Conservation (phyloP, 1,284 basidiomycete genomes). For the Chalciporus piperatoides region DNA sequence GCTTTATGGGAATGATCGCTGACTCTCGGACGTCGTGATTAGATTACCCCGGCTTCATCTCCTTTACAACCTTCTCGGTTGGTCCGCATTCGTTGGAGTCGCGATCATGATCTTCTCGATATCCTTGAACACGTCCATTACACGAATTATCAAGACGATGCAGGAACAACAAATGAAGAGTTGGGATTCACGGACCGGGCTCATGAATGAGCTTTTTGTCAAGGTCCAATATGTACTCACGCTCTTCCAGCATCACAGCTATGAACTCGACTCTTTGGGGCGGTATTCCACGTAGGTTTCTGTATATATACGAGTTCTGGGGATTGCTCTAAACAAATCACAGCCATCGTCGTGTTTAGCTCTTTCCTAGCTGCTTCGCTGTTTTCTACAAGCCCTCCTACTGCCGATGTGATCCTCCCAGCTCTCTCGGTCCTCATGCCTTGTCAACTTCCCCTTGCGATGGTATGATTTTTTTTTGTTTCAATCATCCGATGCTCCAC, state of each 20-base stretch:
- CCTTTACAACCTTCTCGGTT: constrained; percentile 85
- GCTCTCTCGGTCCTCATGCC: constrained; percentile 84
- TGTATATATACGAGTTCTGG: constrained; percentile 20
- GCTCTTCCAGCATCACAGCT: constrained; percentile 52
- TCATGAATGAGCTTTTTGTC: constrained; percentile 69
- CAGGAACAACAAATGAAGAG: constrained; percentile 92
- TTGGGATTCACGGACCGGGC: constrained; percentile 68
- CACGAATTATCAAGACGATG: constrained; percentile 72
- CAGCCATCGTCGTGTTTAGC: constrained; percentile 80
- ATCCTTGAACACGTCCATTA: constrained; percentile 79
- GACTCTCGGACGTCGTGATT: background rate
- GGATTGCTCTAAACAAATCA: constrained; percentile 32
- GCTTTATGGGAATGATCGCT: background rate
- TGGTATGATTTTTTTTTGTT: constrained; percentile 45
- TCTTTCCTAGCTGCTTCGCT: constrained; percentile 82
- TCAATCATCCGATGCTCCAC: background rate
- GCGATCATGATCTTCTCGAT: constrained; percentile 84
- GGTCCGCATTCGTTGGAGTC: constrained; percentile 90
- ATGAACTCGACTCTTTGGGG: constrained; percentile 61
- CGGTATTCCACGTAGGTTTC: constrained; percentile 52
- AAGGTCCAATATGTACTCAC: background rate
- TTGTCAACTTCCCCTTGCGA: constrained; percentile 83
- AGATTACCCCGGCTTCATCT: constrained; percentile 90
- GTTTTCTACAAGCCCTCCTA: constrained; percentile 70
- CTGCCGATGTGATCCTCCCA: constrained; percentile 91